Evolutionary conservation across 2,329 filamentous ascomycete genomes (phyloP).

Genomic region (Calonectria multiphialidica): DNA sequence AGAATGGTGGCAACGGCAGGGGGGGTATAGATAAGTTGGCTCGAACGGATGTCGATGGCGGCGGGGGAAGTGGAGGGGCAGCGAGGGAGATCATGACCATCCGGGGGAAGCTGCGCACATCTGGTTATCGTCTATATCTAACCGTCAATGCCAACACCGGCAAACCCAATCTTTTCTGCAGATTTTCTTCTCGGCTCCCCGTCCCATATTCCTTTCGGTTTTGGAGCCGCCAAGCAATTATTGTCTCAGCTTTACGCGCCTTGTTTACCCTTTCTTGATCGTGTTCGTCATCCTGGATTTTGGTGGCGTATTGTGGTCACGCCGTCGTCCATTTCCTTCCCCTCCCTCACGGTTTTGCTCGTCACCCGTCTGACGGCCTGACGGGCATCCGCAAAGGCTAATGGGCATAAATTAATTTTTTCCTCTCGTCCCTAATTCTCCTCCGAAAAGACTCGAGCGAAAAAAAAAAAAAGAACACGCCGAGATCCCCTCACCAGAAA

Average conservation of each 20-base stretch:
- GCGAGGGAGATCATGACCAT: neutral
- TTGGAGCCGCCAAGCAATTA: neutral
- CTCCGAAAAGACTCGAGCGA: neutral
- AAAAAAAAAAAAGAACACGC: neutral
- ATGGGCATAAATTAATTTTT: neutral
- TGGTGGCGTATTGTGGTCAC: slow-evolving; percentile 33
- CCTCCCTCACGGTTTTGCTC: neutral
- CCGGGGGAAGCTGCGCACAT: neutral
- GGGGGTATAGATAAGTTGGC: neutral
- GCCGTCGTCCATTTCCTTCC: slow-evolving; percentile 15
- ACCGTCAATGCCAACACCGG: neutral
- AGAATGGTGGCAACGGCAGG: neutral
- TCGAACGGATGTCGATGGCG: neutral
- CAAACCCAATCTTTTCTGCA: neutral
- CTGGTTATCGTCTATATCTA: neutral
- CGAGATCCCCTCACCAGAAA: neutral
- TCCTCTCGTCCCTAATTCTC: neutral
- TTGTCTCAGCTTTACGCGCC: neutral
- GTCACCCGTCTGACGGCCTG: neutral
- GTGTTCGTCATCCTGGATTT: neutral
- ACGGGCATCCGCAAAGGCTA: neutral
- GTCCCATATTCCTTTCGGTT: neutral
- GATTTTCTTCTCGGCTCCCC: neutral
- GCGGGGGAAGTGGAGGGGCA: neutral
- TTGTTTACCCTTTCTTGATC: neutral